A percentile compares a stretch with the other conserved stretches of the same genome.
These are phyloP conservation scores for Dothideomycetes sp. DNA, from an alignment of 2,329 filamentous ascomycete genomes.

Conservation along the genomic window DNA sequence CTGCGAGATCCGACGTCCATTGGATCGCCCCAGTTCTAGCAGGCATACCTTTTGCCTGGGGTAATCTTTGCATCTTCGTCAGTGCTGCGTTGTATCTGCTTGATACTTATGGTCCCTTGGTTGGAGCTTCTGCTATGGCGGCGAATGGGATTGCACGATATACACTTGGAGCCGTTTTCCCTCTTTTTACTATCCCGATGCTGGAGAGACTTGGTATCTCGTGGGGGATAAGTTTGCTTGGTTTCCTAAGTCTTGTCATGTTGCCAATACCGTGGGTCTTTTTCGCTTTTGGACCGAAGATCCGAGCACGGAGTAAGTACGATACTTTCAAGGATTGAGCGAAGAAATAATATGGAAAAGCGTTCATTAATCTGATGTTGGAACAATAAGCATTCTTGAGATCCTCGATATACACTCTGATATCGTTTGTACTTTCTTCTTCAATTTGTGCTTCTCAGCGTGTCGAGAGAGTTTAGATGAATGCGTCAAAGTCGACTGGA, in stretches of 20 bases:
- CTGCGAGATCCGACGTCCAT: conserved; percentile 26
- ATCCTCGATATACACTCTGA: too few species aligned
- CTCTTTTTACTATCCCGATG: conserved; percentile 52
- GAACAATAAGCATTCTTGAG: too few species aligned
- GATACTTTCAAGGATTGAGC: too few species aligned
- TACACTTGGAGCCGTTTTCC: conserved; percentile 47
- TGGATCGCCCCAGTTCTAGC: conserved; percentile 32
- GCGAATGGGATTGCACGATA: conserved; percentile 53
- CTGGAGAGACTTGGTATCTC: conserved; percentile 31
- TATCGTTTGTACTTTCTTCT: too few species aligned
- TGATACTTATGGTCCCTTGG: conserved; percentile 46
- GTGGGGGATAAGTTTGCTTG: conserved; percentile 36
- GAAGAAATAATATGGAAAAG: too few species aligned
- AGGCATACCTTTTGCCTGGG: conserved; percentile 22
- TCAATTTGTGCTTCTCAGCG: too few species aligned
- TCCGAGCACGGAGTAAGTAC: too few species aligned
- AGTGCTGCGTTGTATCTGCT: conserved; percentile 37
- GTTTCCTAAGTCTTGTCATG: conserved; percentile 31
- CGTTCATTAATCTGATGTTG: too few species aligned
- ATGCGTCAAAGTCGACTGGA: too few species aligned
- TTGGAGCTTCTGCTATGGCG: conserved; percentile 49
- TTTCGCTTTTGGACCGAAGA: conserved; percentile 21
- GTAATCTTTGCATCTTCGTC: conserved; percentile 28
- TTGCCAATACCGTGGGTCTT: conserved; percentile 31
- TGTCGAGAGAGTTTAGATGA: too few species aligned